Conservation (phyloP, 345 rosid species). For the Balakata baccata region DNA sequence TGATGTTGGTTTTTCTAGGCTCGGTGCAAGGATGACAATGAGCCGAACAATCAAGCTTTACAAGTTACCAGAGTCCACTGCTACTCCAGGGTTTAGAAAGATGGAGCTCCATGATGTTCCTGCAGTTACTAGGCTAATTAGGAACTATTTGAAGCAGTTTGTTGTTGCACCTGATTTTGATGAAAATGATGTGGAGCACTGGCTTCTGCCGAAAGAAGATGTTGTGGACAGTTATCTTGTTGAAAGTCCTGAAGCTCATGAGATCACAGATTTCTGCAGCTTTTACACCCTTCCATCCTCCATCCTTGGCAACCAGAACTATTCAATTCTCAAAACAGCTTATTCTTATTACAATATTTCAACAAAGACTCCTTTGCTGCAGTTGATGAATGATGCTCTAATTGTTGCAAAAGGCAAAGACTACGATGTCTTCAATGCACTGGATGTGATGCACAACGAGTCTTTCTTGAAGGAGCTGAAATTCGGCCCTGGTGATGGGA, state of each 20-base stretch:
- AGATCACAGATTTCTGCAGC: constrained; percentile 89
- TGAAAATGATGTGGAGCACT: constrained; percentile 78
- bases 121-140: constrained; percentile 70
- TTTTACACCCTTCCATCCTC: constrained; percentile 88
- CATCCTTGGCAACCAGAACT: constrained; percentile 74
- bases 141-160: constrained; percentile 61
- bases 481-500: constrained; percentile 88
- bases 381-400: constrained; percentile 80
- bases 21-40: constrained; percentile 90
- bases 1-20: constrained; percentile 85
- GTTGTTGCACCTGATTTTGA: constrained; percentile 77
- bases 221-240: constrained; percentile 78
- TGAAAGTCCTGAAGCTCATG: constrained; percentile 76
- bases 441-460: constrained; percentile 86
- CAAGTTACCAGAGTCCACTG: constrained; percentile 64
- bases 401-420: constrained; percentile 76
- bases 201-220: constrained; percentile 73
- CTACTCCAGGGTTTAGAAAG: constrained; percentile 75
- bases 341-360: constrained; percentile 84
- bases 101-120: constrained; percentile 82
- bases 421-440: constrained; percentile 74
- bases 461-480: constrained; percentile 76
- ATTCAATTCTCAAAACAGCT: constrained; percentile 72
- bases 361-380: constrained; percentile 71
- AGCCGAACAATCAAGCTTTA: constrained; percentile 82